Evolutionary conservation across 352 stramenopile genomes (phyloP).

Genomic region (Globisporangium paddicum): DNA sequence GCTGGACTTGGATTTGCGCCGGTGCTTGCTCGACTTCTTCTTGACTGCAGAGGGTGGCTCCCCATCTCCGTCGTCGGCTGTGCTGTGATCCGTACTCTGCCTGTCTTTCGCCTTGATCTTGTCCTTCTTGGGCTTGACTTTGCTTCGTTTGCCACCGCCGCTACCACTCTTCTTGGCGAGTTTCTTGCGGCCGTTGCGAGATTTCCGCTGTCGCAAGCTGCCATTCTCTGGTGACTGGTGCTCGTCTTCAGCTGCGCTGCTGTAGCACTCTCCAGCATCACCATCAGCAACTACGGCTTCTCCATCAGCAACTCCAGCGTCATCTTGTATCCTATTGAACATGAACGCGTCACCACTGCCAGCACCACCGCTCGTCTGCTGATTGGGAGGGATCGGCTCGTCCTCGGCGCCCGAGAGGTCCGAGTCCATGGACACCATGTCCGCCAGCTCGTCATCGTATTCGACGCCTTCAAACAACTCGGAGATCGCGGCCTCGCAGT

Average conservation of each 20-base stretch:
- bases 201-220: slow-evolving; percentile 1
- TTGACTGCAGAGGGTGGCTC: background rate
- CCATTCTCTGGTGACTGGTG: background rate
- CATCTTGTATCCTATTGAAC: background rate
- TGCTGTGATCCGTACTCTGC: too few species aligned
- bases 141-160: slow-evolving; percentile 6
- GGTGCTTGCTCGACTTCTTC: slow-evolving; percentile 9
- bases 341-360: background rate
- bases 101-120: slow-evolving; percentile 9
- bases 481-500: slow-evolving; percentile 59
- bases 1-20: slow-evolving; percentile 6
- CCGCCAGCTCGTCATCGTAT: slow-evolving; percentile 9
- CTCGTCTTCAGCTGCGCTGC: slow-evolving; percentile 26
- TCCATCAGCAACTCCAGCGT: background rate
- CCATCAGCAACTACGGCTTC: too few species aligned
- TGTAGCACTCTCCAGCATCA: slow-evolving; percentile 21
- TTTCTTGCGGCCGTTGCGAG: slow-evolving; percentile 11
- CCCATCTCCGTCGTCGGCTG: background rate
- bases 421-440: slow-evolving; percentile 32
- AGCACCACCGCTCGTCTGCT: background rate
- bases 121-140: slow-evolving; percentile 11
- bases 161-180: background rate
- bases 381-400: slow-evolving; percentile 50
- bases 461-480: slow-evolving; percentile 37
- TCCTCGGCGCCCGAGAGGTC: slow-evolving; percentile 64